A percentile compares a stretch with the other conserved stretches of the same genome.
These are phyloP conservation scores for Solanum hybrid DNA, from an alignment of 305 asterid genomes.

Conservation along the genomic window DNA sequence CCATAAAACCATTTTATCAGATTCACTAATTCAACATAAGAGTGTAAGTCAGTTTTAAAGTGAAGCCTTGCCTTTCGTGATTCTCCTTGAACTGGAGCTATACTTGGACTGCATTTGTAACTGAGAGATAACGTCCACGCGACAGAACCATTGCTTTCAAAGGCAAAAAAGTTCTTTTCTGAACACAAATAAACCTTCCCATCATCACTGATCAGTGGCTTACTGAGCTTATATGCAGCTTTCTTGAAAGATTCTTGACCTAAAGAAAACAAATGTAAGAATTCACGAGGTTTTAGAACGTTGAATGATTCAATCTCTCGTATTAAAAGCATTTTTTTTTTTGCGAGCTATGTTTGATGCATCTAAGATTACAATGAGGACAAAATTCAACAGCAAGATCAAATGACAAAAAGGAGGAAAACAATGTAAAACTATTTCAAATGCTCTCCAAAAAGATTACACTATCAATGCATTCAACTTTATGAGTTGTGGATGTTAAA, in stretches of 20 bases:
- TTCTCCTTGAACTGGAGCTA: slow-evolving; percentile 69
- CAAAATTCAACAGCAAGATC: neutral
- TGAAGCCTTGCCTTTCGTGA: slow-evolving; percentile 50
- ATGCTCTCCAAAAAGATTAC: neutral
- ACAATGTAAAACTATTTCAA: neutral
- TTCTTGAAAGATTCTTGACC: slow-evolving; percentile 28
- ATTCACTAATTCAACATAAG: neutral
- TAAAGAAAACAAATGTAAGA: slow-evolving; percentile 14
- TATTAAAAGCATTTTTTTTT: neutral
- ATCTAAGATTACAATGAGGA: neutral
- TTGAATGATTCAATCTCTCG: neutral
- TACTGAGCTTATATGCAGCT: slow-evolving; percentile 26
- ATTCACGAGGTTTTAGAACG: neutral
- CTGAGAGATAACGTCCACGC: slow-evolving; percentile 57
- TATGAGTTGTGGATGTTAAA: neutral
- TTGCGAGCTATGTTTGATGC: neutral
- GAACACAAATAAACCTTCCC: slow-evolving; percentile 63
- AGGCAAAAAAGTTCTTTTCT: slow-evolving; percentile 26
- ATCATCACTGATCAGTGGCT: slow-evolving; percentile 67
- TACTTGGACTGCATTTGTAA: slow-evolving; percentile 41
- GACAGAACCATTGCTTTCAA: slow-evolving; percentile 67
- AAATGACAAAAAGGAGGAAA: neutral
- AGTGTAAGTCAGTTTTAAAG: neutral
- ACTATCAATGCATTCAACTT: neutral
- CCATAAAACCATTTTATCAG: neutral